Evolutionary conservation across 2,329 filamentous ascomycete genomes (phyloP), one percentile per base, ranked within the genome.

Genomic region (Hymenoscyphus scutula): DNA sequence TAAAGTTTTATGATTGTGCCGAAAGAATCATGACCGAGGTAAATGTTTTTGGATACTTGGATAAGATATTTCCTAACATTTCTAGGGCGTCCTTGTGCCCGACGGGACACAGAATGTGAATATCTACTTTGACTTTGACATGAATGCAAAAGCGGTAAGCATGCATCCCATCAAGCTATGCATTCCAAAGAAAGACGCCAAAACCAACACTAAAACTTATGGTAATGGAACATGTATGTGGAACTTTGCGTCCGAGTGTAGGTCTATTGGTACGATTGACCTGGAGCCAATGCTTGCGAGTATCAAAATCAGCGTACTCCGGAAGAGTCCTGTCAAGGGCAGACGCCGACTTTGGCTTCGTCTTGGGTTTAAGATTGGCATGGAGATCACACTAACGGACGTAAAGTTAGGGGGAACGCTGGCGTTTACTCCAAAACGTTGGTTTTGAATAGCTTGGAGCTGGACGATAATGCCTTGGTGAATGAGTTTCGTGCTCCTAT

Each of bases 401-500:
- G 41, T 23, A 48, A 23, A 23, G 41, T 23, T n/a, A 48, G 6
- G 19, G 41, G 19, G 6, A 48, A n/a, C 15, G 19, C 15, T 23
- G 17, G 17, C 17, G 6, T 48, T 5, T n/a, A 23, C 41, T 48
- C 41, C 15, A 17, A 17, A 48, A 48, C 41, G 17, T 48, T 48
- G 41, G 41, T 48, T 48, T 23, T 48, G 15, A 48, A 23, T 23
- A 48, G 19, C 41, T 23, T 48, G 19, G 41, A 48, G 19, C 41
- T 48, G 19, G 15, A 17, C 19, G n/a, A 17, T 6, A 17, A 48
- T 17, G 41, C 15, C 15, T 48, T 48, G 17, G 41, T 48, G 19
- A 48, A 48, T n/a, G 41, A 48, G 41, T 48, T 48, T 48, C 41
- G 41, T 23, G 15, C 41, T 48, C 41, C 41, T n/a, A 48, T 48